These are phyloP conservation scores for Ophiocordyceps sinensis DNA, from an alignment of 2,329 filamentous ascomycete species.

Conservation along the genomic window DNA sequence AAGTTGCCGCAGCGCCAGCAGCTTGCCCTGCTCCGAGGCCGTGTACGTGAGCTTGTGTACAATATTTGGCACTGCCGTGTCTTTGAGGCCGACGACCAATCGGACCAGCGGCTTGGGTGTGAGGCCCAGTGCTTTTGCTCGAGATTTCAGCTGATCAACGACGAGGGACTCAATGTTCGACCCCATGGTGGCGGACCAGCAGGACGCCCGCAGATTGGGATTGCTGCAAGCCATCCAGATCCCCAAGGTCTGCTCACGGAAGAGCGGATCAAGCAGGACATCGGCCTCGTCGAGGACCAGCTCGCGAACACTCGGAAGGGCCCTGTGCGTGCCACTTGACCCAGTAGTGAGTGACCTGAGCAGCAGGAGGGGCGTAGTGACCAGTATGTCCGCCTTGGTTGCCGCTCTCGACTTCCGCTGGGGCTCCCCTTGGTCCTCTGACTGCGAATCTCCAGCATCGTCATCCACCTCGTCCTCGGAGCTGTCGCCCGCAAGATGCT, in stretches of 20 bases:
- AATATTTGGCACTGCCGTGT: constrained; percentile 87
- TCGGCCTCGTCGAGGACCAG: constrained; percentile 90
- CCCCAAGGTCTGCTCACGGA: constrained; percentile 72
- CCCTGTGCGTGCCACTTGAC: constrained; percentile 28
- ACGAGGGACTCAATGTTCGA: constrained; percentile 78
- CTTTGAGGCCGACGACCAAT: constrained; percentile 89
- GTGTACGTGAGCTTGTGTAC: constrained; percentile 81
- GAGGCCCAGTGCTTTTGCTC: constrained; percentile 25
- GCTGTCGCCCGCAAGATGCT: constrained; percentile 19
- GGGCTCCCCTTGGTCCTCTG: constrained; percentile 19
- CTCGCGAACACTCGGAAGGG: constrained; percentile 53
- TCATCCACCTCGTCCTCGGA: constrained; percentile 20
- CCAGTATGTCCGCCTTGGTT: constrained; percentile 22
- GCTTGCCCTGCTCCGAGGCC: constrained; percentile 84
- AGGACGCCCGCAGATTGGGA: constrained; percentile 54
- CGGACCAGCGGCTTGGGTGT: constrained; percentile 49
- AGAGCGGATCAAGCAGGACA: constrained; percentile 80
- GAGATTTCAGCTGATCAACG: constrained; percentile 47
- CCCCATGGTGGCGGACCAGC: constrained; percentile 96
- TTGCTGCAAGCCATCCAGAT: constrained; percentile 72
- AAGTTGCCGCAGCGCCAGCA: constrained; percentile 79
- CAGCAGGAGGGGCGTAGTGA: constrained; percentile 43
- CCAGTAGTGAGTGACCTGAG: constrained; percentile 51
- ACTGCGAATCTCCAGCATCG: constrained; percentile 16
- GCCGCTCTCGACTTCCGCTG: constrained; percentile 13